A percentile compares a stretch with the other conserved stretches of the same genome.
phyloP scores from a whole-genome alignment of 2,329 filamentous ascomycete species.

The Daldinia eschscholtzii region DNA sequence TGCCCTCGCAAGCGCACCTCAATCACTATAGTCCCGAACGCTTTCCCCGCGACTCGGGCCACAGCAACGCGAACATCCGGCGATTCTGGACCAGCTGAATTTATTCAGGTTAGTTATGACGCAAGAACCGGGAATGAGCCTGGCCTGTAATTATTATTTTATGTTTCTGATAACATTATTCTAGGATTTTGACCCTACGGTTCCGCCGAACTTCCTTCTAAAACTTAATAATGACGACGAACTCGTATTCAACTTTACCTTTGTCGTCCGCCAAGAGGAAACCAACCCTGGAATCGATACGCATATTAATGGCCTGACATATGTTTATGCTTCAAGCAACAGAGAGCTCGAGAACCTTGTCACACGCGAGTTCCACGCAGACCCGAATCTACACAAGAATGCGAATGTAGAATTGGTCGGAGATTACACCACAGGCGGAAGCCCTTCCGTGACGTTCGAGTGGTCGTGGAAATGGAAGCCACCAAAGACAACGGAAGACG shows the following conservation, averaged over 20 bases:
- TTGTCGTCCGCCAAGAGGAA: slow-evolving; percentile 75
- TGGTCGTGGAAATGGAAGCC: slow-evolving; percentile 99
- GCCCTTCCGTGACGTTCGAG: slow-evolving; percentile 85
- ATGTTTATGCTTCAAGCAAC: slow-evolving; percentile 86
- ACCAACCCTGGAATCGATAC: slow-evolving; percentile 74
- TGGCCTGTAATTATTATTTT: slow-evolving; percentile 26
- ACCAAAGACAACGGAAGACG: slow-evolving; percentile 83
- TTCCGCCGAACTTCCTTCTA: slow-evolving; percentile 80
- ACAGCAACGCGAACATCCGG: slow-evolving; percentile 77
- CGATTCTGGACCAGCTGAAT: slow-evolving; percentile 85
- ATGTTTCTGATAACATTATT: slow-evolving; percentile 39
- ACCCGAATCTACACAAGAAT: slow-evolving; percentile 97
- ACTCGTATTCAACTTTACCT: slow-evolving; percentile 91
- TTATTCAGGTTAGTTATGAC: slow-evolving; percentile 79
- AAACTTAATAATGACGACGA: slow-evolving; percentile 93
- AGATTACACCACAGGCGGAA: slow-evolving; percentile 88
- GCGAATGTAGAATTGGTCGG: slow-evolving; percentile 96
- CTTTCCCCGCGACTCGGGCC: slow-evolving; percentile 85
- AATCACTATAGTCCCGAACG: slow-evolving; percentile 84
- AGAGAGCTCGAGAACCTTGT: slow-evolving; percentile 94
- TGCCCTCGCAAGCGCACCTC: slow-evolving; percentile 83
- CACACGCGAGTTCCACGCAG: slow-evolving; percentile 94
- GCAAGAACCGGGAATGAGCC: slow-evolving; percentile 27
- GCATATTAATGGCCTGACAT: slow-evolving; percentile 88
- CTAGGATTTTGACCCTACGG: slow-evolving; percentile 80